phyloP scores from a whole-genome alignment of 306 rosid species.

The Sophora flavescens region DNA sequence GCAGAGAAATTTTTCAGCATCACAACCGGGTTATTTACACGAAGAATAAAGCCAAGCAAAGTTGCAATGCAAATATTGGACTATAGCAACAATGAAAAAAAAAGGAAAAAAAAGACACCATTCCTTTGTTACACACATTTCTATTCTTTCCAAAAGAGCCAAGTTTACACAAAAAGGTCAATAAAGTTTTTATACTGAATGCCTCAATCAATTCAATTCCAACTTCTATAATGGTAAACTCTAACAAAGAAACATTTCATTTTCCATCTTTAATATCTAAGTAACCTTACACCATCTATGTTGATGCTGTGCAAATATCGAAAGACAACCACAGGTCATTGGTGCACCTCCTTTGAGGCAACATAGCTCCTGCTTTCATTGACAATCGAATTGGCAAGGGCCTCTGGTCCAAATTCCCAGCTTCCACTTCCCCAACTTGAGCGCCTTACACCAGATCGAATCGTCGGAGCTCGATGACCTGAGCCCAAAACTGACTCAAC shows the following conservation, averaged over 20 bases:
- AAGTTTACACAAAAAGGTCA: conserved; percentile 50
- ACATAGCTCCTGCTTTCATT: conserved; percentile 75
- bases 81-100: conserved; percentile 2
- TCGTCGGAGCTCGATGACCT: conserved; percentile 75
- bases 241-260: conserved; percentile 43
- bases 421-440: conserved; percentile 85
- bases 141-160: conserved; percentile 56
- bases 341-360: conserved; percentile 58
- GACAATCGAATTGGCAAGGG: conserved; percentile 60
- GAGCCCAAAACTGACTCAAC: conserved; percentile 74
- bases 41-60: conserved; percentile 56
- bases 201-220: conserved; percentile 49
- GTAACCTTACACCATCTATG: conserved; percentile 51
- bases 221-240: conserved; percentile 49
- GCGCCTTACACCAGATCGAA: conserved; percentile 78
- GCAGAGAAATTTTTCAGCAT: conserved; percentile 18
- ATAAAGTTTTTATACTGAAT: conserved; percentile 45
- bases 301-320: conserved; percentile 45
- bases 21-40: conserved; percentile 50
- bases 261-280: conserved; percentile 48
- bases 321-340: conserved; percentile 47
- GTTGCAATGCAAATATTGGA: conserved; percentile 46
- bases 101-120: conserved; percentile 40
- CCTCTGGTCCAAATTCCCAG: conserved; percentile 84
- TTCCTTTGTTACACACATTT: conserved; percentile 63